Evolutionary conservation across 805 yeast species (phyloP).

Genomic region (Wickerhamomyces bovis): DNA sequence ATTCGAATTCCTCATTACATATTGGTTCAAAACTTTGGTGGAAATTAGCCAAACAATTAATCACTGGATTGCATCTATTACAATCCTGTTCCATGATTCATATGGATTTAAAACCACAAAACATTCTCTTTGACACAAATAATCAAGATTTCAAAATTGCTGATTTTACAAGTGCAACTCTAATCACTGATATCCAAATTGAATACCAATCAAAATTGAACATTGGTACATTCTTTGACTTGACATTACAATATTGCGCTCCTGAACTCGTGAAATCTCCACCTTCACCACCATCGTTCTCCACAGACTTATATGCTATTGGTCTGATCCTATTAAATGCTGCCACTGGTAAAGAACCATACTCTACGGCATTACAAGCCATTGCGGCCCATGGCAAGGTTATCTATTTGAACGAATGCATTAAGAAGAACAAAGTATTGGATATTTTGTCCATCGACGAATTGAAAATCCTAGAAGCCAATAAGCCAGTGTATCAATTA

Average conservation of each 20-base stretch:
- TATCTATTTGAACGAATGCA: constrained; percentile 26
- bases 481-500: constrained; percentile 16
- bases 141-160: constrained; percentile 32
- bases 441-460: constrained; percentile 27
- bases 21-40: constrained; percentile 28
- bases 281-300: constrained; percentile 24
- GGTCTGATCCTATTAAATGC: constrained; percentile 41
- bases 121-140: constrained; percentile 29
- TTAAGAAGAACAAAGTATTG: constrained; percentile 28
- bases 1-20: constrained; percentile 12
- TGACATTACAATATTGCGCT: constrained; percentile 39
- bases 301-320: constrained; percentile 40
- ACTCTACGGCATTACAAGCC: constrained; percentile 15
- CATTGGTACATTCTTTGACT: constrained; percentile 24
- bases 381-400: constrained; percentile 20
- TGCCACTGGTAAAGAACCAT: constrained; percentile 42
- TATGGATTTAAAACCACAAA: constrained; percentile 43
- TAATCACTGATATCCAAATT: constrained; percentile 13
- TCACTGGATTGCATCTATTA: constrained; percentile 23
- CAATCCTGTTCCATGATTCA: constrained; percentile 31
- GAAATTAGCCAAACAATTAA: constrained; percentile 24
- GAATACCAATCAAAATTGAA: constrained; percentile 8
- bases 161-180: constrained; percentile 40
- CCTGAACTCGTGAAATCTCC: constrained; percentile 36
- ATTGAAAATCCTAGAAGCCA: constrained; percentile 16